Conservation (phyloP, 768 basidiomycete species). For the Tulasnella sp. region DNA sequence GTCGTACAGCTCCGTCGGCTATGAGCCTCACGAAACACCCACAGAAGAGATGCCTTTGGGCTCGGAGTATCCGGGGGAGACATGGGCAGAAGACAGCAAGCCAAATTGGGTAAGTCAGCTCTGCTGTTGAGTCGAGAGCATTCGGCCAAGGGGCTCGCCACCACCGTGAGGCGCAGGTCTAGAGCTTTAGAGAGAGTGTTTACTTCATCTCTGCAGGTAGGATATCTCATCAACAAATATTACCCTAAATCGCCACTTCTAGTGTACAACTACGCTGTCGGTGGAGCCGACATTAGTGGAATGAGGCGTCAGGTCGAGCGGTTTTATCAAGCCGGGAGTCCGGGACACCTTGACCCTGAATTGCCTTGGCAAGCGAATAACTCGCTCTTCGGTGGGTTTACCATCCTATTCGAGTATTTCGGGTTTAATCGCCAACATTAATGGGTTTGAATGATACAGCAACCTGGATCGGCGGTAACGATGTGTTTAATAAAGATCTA, state of each 20-base stretch:
- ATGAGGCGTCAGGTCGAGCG: slow-evolving; percentile 49
- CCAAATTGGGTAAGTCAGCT: slow-evolving; percentile 59
- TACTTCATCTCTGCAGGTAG: slow-evolving; percentile 38
- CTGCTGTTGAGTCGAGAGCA: too few relatives aligned
- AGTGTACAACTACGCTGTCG: slow-evolving; percentile 61
- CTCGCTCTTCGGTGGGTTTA: slow-evolving; percentile 50
- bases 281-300: slow-evolving; percentile 54
- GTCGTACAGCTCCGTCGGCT: slow-evolving; percentile 57
- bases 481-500: slow-evolving; percentile 42
- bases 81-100: slow-evolving; percentile 52
- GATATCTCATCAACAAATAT: slow-evolving; percentile 40
- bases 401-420: background rate
- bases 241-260: slow-evolving; percentile 48
- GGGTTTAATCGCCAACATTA: background rate
- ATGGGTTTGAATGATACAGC: slow-evolving; percentile 44
- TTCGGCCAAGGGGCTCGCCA: background rate
- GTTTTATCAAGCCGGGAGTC: slow-evolving; percentile 45
- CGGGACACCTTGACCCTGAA: slow-evolving; percentile 45
- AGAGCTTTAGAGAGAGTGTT: slow-evolving; percentile 33
- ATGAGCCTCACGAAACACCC: slow-evolving; percentile 30
- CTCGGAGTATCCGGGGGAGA: slow-evolving; percentile 54
- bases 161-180: slow-evolving; percentile 12
- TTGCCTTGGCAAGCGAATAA: slow-evolving; percentile 51
- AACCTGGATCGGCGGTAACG: slow-evolving; percentile 70
- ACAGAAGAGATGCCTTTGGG: slow-evolving; percentile 53